Evolutionary conservation across 2,329 filamentous ascomycete genomes (phyloP).

Genomic region (Xylariales sp.): DNA sequence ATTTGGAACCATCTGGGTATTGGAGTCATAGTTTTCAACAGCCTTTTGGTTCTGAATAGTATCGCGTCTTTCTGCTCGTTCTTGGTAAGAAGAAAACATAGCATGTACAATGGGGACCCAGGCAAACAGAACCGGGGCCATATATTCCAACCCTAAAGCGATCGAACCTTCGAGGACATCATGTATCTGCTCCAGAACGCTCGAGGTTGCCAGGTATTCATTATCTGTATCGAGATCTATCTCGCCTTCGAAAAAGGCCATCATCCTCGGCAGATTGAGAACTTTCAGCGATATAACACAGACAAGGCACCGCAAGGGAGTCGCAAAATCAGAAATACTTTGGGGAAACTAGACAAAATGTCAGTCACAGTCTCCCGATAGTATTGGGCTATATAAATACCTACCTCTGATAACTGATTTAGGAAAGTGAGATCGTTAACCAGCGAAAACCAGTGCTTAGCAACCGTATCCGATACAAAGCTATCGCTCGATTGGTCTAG

Average conservation of each 20-base stretch:
- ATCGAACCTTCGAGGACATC: constrained; percentile 73
- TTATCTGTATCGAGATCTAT: constrained; percentile 56
- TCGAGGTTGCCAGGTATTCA: constrained; percentile 75
- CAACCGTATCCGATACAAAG: constrained; percentile 67
- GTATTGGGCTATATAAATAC: constrained; percentile 38
- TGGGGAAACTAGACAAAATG: constrained; percentile 47
- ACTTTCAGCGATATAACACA: constrained; percentile 78
- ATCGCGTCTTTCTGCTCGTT: constrained; percentile 70
- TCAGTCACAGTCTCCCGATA: constrained; percentile 52
- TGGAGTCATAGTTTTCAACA: constrained; percentile 65
- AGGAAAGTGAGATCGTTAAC: constrained; percentile 78
- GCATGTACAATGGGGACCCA: constrained; percentile 83
- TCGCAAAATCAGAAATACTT: constrained; percentile 58
- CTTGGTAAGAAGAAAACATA: constrained; percentile 72
- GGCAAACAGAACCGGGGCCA: constrained; percentile 79
- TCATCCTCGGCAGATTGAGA: constrained; percentile 72
- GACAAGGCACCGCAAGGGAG: constrained; percentile 75
- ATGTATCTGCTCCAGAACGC: constrained; percentile 78
- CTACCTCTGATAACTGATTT: constrained; percentile 68
- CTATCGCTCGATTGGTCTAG: constrained; percentile 67
- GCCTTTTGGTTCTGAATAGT: constrained; percentile 68
- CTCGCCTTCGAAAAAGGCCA: constrained; percentile 65
- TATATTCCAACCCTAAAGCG: constrained; percentile 66
- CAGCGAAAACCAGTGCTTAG: constrained; percentile 80
- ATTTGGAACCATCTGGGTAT: constrained; percentile 55